A percentile compares a stretch with the other conserved stretches of the same genome.
phyloP scores from a whole-genome alignment of 768 basidiomycete species.

The Rhodotorula graminis region DNA sequence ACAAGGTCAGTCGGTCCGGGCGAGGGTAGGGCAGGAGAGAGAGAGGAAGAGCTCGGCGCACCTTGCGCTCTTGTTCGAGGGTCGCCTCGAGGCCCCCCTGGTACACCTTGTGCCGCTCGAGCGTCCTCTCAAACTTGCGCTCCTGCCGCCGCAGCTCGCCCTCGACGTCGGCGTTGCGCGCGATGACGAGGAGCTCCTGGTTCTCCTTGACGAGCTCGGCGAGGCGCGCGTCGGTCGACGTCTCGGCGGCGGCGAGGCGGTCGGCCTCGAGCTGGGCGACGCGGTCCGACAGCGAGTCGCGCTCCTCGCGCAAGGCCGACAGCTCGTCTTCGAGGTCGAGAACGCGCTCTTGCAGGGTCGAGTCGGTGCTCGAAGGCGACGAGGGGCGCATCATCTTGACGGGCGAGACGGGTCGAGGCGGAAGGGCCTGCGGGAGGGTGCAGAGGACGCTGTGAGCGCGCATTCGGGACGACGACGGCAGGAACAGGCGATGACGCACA shows the following conservation, averaged over 20 bases:
- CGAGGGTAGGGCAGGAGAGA: not conserved
- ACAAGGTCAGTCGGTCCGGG: not conserved
- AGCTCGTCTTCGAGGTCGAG: slow-evolving; percentile 58
- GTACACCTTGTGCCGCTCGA: slow-evolving; percentile 30
- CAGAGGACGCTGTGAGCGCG: no score
- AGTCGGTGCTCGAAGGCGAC: not conserved
- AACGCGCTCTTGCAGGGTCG: slow-evolving; percentile 31
- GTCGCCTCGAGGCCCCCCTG: slow-evolving; percentile 20
- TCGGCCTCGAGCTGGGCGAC: slow-evolving; percentile 53
- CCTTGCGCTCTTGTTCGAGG: slow-evolving; percentile 38
- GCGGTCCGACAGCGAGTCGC: slow-evolving; percentile 61
- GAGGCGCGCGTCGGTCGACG: slow-evolving; percentile 7
- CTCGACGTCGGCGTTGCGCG: slow-evolving; percentile 35
- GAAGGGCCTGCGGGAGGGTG: slow-evolving; percentile 14
- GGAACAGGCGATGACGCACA: not conserved
- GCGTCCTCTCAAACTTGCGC: slow-evolving; percentile 12
- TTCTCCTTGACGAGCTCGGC: slow-evolving; percentile 20
- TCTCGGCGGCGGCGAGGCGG: slow-evolving; percentile 5
- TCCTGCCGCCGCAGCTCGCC: slow-evolving; percentile 30
- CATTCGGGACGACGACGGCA: not conserved
- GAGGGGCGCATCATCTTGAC: slow-evolving; percentile 19
- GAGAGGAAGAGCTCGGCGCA: slow-evolving; percentile 3
- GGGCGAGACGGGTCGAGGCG: slow-evolving; percentile 31
- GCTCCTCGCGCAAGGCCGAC: slow-evolving; percentile 70
- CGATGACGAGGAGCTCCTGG: slow-evolving; percentile 34